These are phyloP conservation scores for Allium fistulosum DNA, from an alignment of 106 monocot species.

Conservation along the genomic window DNA sequence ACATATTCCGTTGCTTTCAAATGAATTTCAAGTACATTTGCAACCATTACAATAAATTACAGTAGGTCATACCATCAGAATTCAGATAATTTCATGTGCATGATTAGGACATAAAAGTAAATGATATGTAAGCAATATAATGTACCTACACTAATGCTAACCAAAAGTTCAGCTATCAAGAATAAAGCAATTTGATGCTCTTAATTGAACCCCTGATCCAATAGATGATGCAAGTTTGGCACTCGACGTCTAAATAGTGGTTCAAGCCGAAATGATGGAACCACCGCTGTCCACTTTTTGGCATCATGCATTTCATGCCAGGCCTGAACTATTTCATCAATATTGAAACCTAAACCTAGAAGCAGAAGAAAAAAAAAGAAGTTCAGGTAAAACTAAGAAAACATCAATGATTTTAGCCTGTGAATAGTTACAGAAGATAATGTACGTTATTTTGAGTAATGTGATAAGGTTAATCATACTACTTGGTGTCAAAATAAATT, in stretches of 20 bases:
- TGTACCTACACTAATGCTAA: too few species aligned
- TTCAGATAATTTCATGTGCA: neutral
- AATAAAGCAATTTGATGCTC: neutral
- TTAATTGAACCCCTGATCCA: constrained; percentile 35
- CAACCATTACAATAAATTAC: too few species aligned
- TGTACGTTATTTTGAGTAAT: too few species aligned
- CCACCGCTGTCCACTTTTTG: constrained; percentile 58
- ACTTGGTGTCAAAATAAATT: too few species aligned
- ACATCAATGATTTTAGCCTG: too few species aligned
- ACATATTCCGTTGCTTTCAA: too few species aligned
- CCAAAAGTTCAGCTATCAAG: neutral
- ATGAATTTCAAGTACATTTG: too few species aligned
- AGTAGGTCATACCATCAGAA: neutral
- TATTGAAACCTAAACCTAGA: constrained; percentile 76
- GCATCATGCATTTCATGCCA: constrained; percentile 99
- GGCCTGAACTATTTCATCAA: constrained; percentile 89
- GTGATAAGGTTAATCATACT: too few species aligned
- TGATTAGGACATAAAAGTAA: neutral
- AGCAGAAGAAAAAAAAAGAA: neutral
- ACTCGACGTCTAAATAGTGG: constrained; percentile 67
- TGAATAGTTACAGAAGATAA: too few species aligned
- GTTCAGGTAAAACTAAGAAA: too few species aligned
- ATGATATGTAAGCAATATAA: neutral
- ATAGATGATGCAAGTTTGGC: constrained; percentile 55
- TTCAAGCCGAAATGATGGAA: constrained; percentile 69